A percentile compares a stretch with the other conserved stretches of the same genome.
Evolutionary conservation across 768 basidiomycete species (phyloP).

Genomic region (Pisolithus microcarpus): DNA sequence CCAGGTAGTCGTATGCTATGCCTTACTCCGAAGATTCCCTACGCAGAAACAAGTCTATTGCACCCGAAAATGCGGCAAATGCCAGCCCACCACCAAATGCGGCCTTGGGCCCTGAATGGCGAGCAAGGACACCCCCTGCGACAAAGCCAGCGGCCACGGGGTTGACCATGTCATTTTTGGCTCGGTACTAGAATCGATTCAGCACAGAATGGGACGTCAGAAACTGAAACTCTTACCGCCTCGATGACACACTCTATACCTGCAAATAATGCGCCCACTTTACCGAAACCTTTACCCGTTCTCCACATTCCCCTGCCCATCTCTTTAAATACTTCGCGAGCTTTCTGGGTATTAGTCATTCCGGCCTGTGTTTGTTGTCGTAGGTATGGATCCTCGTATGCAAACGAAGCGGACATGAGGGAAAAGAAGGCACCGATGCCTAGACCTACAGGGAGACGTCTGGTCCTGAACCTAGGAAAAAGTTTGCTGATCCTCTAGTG

Average conservation of each 20-base stretch:
- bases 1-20: slow-evolving; percentile 2
- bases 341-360: slow-evolving; percentile 66
- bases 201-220: background rate
- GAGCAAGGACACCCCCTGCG: slow-evolving; percentile 82
- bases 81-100: slow-evolving; percentile 83
- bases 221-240: slow-evolving; percentile 51
- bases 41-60: slow-evolving; percentile 77
- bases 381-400: slow-evolving; percentile 88
- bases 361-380: slow-evolving; percentile 53
- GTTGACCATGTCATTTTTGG: slow-evolving; percentile 92
- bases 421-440: slow-evolving; percentile 93
- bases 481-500: background rate
- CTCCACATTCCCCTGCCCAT: slow-evolving; percentile 92
- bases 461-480: slow-evolving; percentile 5
- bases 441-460: slow-evolving; percentile 51
- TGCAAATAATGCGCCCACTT: slow-evolving; percentile 91
- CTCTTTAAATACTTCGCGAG: slow-evolving; percentile 79
- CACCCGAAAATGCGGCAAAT: slow-evolving; percentile 90
- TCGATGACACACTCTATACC: slow-evolving; percentile 95
- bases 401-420: slow-evolving; percentile 91
- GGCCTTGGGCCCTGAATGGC: slow-evolving; percentile 81
- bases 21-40: slow-evolving; percentile 75
- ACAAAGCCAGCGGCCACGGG: slow-evolving; percentile 83
- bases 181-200: slow-evolving; percentile 65
- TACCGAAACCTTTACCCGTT: slow-evolving; percentile 86